Evolutionary conservation across 75 land plant species (phyloP).

Genomic region (Cupressus sempervirens): DNA sequence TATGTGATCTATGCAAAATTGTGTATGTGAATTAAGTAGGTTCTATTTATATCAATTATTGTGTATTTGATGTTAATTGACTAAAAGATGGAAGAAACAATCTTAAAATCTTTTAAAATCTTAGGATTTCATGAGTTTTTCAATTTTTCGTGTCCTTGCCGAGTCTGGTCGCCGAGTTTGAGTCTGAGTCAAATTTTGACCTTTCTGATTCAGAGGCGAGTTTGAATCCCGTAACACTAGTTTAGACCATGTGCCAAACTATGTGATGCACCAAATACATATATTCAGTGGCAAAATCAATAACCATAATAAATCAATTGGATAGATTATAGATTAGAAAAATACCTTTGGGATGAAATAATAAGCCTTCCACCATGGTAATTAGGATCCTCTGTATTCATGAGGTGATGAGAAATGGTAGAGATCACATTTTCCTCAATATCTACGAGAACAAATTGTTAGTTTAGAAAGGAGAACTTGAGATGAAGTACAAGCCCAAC

Average conservation of each 20-base stretch:
- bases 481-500: not conserved
- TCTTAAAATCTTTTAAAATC: no score
- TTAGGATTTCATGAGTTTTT: no score
- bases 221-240: no score
- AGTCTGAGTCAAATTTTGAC: no score
- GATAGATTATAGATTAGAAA: not conserved
- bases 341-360: constrained; percentile 73
- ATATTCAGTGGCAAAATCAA: not conserved
- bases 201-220: no score
- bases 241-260: constrained; percentile 83
- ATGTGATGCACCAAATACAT: constrained; percentile 21
- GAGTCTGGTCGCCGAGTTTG: no score
- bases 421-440: constrained; percentile 87
- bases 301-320: not conserved
- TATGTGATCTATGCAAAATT: no score
- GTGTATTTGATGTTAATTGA: no score
- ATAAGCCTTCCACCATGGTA: constrained; percentile 79
- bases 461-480: not conserved
- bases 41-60: no score
- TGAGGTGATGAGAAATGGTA: constrained; percentile 80
- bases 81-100: no score
- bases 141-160: no score
- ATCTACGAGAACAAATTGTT: constrained; percentile 14
- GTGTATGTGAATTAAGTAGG: no score
- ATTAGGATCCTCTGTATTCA: constrained; percentile 70